phyloP scores from a whole-genome alignment of 352 stramenopile genomes.

The Globisporangium cystogenes region DNA sequence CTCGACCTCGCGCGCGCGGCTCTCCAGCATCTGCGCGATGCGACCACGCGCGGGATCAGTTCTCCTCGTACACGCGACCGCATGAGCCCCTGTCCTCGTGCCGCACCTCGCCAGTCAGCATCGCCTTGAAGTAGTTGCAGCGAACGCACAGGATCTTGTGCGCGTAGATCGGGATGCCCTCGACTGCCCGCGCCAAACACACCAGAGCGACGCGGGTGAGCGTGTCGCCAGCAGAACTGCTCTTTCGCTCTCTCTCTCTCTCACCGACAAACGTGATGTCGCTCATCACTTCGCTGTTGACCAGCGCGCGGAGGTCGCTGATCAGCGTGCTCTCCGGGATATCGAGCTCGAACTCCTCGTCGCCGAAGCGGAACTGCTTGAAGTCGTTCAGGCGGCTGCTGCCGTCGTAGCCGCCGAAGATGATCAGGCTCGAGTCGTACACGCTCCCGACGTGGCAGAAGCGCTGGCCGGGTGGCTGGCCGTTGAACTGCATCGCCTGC shows the following conservation, averaged over 20 bases:
- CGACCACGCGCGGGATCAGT: background rate
- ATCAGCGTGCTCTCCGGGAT: constrained; percentile 84
- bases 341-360: constrained; percentile 74
- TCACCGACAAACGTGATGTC: constrained; percentile 86
- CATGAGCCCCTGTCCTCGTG: background rate
- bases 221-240: background rate
- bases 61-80: too few relatives aligned
- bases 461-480: constrained; percentile 83
- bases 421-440: constrained; percentile 90
- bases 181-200: constrained; percentile 32
- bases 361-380: constrained; percentile 86
- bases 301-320: constrained; percentile 59
- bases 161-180: constrained; percentile 81
- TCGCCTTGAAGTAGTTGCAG: constrained; percentile 93
- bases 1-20: constrained; percentile 81
- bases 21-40: constrained; percentile 85
- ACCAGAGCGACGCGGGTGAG: background rate
- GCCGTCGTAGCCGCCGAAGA: constrained; percentile 97
- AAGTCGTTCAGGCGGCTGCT: constrained; percentile 95
- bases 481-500: constrained; percentile 75
- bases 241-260: constrained; percentile 1
- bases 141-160: constrained; percentile 92
- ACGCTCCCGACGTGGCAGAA: constrained; percentile 96
- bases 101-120: constrained; percentile 74
- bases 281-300: constrained; percentile 86